Evolutionary conservation across 1,139 yeast species (phyloP), one percentile per base, ranked within the genome.

Genomic region (Geotrichum fermentans): DNA sequence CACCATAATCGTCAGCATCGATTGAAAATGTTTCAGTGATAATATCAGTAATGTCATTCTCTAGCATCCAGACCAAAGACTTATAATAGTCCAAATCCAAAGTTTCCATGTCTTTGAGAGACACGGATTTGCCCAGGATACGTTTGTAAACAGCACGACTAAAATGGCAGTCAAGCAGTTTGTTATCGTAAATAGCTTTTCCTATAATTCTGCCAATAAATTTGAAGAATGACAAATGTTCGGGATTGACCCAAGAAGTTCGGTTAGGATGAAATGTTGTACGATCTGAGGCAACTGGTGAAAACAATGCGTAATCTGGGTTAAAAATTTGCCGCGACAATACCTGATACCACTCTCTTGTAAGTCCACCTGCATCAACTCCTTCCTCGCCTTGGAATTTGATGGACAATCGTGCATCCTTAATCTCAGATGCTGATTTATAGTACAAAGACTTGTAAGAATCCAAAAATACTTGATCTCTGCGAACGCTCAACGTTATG

Each of bases 361-460:
- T 88, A 20, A 94, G 83, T 46, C 99, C 99, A 58, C 99, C 99
- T 2, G 97, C 98, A 73, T 94, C 99, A 45, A 92, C 87, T 58
- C 98, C 99, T 52, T 86, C 85, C 65, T 94, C 99, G 3, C 96
- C 96, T 58, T 82, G 83, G 70, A 94, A 94, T 29, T 77, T 77
- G 40, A 94, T 81, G 49, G 85, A 92, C 57, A 92, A 71, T 55
- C 83, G 82, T 3, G 92, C 78, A 47, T 79, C 75, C 59, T 82
- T 79, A 63, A 90, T 80, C 53, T 86, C 95, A 13, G 82, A 86
- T 33, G 80, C 78, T 0, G 86, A 71, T 61, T 88, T 89, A 73
- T 84, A 89, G 62, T 88, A 88, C 43, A 92, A 69, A 0, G 94
- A 75, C 49, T 95, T 73, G 69, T 87, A 92, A 4, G 97, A 87